Evolutionary conservation across 345 rosid genomes (phyloP).

Genomic region (Aquilaria sinensis): DNA sequence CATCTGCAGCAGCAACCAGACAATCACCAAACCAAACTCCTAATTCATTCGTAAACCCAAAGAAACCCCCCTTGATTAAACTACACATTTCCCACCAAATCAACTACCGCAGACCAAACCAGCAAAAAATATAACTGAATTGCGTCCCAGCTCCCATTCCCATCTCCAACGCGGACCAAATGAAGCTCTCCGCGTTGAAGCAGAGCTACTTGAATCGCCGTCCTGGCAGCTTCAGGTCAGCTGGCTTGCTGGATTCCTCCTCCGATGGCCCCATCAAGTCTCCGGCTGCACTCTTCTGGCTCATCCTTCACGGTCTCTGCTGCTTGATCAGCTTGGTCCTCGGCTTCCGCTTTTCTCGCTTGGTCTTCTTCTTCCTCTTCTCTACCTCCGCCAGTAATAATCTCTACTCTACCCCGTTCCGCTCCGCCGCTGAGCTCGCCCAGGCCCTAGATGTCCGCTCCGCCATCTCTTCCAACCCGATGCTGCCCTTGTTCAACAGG

Average conservation of each 20-base stretch:
- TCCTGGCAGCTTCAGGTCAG: slow-evolving; percentile 51
- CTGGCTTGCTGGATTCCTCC: slow-evolving; percentile 57
- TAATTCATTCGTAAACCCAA: slow-evolving; percentile 20
- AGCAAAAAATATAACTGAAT: neutral
- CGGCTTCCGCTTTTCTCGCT: slow-evolving; percentile 90
- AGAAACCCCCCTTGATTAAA: slow-evolving; percentile 22
- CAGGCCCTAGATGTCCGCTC: slow-evolving; percentile 20
- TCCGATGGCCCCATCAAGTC: slow-evolving; percentile 55
- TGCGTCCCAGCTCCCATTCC: too few species aligned
- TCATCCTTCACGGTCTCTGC: slow-evolving; percentile 65
- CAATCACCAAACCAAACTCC: neutral
- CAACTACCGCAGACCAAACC: slow-evolving; percentile 3
- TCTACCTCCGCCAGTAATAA: slow-evolving; percentile 46
- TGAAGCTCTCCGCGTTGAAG: slow-evolving; percentile 83
- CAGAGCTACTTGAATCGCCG: slow-evolving; percentile 85
- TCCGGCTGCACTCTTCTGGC: slow-evolving; percentile 66
- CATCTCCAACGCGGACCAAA: slow-evolving; percentile 4
- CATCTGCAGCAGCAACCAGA: neutral
- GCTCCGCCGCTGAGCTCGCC: slow-evolving; percentile 22
- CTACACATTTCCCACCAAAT: slow-evolving; percentile 8
- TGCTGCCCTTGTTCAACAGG: slow-evolving; percentile 22
- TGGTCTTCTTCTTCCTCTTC: slow-evolving; percentile 86
- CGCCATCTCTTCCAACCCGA: slow-evolving; percentile 18
- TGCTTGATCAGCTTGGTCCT: slow-evolving; percentile 86
- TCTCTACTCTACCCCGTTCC: slow-evolving; percentile 64